Conservation (phyloP, 257 asterid species). For the Nicotiana tabacum region DNA sequence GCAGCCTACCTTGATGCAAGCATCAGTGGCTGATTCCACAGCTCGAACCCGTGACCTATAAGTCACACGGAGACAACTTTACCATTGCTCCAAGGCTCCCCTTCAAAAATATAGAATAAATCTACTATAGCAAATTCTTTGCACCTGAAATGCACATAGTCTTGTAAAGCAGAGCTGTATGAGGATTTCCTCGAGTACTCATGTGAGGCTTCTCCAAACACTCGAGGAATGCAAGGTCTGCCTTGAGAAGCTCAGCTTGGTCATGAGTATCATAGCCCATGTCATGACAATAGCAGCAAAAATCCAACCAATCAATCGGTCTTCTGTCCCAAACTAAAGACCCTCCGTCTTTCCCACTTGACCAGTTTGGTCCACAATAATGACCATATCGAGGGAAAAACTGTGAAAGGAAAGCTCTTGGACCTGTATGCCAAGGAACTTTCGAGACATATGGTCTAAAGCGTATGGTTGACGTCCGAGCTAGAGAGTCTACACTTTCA, state of each 20-base stretch:
- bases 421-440: constrained; percentile 97
- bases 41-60: no score
- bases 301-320: constrained; percentile 93
- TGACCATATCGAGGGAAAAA: constrained; percentile 87
- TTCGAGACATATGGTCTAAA: constrained; percentile 85
- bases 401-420: constrained; percentile 77
- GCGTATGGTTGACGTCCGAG: constrained; percentile 49
- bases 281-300: constrained; percentile 96
- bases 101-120: no score
- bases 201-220: constrained; percentile 81
- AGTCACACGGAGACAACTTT: no score
- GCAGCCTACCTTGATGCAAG: no score
- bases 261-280: constrained; percentile 80
- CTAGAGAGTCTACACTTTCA: constrained; percentile 20
- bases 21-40: no score
- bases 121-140: background rate
- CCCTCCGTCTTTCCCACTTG: constrained; percentile 85
- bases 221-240: constrained; percentile 86
- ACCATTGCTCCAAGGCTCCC: no score
- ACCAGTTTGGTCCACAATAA: constrained; percentile 98
- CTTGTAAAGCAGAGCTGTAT: constrained; percentile 57
- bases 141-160: constrained; percentile 89
- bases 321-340: constrained; percentile 87
- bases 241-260: constrained; percentile 88
- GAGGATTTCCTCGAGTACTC: constrained; percentile 68